A percentile compares a stretch with the other conserved stretches of the same genome.
These are phyloP conservation scores for Mycena floridula DNA, from an alignment of 768 basidiomycete species.

Conservation along the genomic window DNA sequence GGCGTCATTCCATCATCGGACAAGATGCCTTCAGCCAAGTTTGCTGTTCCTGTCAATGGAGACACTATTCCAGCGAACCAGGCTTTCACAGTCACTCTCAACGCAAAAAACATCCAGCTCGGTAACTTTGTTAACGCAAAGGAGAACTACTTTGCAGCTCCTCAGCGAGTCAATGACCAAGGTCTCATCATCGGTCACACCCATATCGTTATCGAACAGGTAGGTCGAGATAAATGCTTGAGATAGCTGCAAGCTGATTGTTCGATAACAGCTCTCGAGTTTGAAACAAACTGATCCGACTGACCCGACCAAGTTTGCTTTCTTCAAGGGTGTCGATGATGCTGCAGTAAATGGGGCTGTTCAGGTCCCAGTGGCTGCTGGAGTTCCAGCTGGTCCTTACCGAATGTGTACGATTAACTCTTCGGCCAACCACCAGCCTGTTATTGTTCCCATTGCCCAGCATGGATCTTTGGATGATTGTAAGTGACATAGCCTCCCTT, in stretches of 20 bases:
- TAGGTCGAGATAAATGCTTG: no score
- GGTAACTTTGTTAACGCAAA: constrained; percentile 49
- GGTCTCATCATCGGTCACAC: constrained; percentile 57
- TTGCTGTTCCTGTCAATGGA: constrained; percentile 41
- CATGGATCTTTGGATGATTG: constrained; percentile 34
- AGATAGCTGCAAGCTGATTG: no score
- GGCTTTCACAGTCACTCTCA: constrained; percentile 48
- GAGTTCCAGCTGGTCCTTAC: constrained; percentile 49
- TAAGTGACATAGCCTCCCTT: no score
- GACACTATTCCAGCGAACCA: constrained; percentile 33
- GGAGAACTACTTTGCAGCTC: constrained; percentile 43
- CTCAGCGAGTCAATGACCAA: constrained; percentile 42
- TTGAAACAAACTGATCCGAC: constrained; percentile 42
- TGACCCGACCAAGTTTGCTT: constrained; percentile 42
- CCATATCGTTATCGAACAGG: constrained; percentile 54
- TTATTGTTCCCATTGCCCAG: constrained; percentile 31
- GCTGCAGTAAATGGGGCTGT: constrained; percentile 40
- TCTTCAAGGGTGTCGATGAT: no score
- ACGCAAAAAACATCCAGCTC: constrained; percentile 35
- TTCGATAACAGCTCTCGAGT: no score
- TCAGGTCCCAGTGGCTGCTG: constrained; percentile 40
- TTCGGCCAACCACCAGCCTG: constrained; percentile 41
- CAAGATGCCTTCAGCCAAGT: constrained; percentile 52
- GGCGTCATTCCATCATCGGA: constrained; percentile 45
- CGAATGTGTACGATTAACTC: constrained; percentile 39